Base-by-base conservation (phyloP, 2,329 filamentous ascomycete genomes). In the Aspergillus japonicus region DNA sequence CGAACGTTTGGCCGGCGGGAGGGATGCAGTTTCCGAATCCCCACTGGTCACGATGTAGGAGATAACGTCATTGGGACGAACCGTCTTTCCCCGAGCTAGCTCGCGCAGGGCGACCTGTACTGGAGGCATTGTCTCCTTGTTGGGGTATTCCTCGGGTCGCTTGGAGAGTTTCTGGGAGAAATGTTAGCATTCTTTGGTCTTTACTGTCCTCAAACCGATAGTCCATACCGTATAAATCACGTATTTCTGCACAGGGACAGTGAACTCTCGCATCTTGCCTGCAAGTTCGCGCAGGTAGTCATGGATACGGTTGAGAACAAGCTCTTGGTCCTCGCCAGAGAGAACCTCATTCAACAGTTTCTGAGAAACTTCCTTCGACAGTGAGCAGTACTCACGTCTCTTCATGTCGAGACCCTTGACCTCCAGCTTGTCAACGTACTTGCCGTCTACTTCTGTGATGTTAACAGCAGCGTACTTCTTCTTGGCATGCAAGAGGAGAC, bases 381-480 rank as follows among this genome's bases (percentile, higher is more conserved):
- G 80, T 47, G 89, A 90, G 74, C 95, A 99, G 81, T 96, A 99
- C 79, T 99, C 95, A 82, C 96, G 89, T 70, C 95, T 87, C 78
- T 89, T 92, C 95, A 99, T 99, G 72, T 99, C 95, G 51, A 99
- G 85, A 81, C 95, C 95, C 78, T 99, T 99, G 72, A 99, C 91
- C 75, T 99, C 95, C 77, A 99, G 89, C 79, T 96, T 94, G 74
- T 98, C 94, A 49, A 94, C 83, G 71, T 89, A 96, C 74, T 94
- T 96, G 68, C 92, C 93, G 69, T 96, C 90, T 23, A 90, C 83
- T 69, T 97, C 91, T 6, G 95, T 87, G 74, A 98, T 87, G 74
- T 96, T 98, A 76, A 99, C 90, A 47, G 95, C 95, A 8, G 95
- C 95, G 76, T 99, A 99, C 82, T 99, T 99, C 83, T 99, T 99